These are phyloP conservation scores for Brasilioporus rufonigricans DNA, from an alignment of 768 basidiomycete genomes.

Conservation along the genomic window DNA sequence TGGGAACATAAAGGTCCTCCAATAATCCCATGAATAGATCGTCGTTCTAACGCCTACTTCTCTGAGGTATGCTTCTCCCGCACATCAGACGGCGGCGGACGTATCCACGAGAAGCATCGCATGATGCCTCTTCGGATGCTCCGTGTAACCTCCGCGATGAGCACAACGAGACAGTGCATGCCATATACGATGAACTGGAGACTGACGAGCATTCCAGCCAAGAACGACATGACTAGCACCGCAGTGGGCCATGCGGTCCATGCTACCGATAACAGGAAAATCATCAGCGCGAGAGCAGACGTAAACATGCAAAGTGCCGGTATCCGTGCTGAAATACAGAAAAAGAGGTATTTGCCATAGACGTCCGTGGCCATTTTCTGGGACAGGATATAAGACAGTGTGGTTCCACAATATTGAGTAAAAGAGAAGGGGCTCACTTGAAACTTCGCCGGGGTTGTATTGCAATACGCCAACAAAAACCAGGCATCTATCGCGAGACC, in stretches of 20 bases:
- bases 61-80: constrained; percentile 9
- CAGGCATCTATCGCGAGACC: constrained; percentile 64
- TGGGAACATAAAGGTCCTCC: not conserved
- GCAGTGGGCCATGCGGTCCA: constrained; percentile 63
- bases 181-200: constrained; percentile 69
- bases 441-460: constrained; percentile 50
- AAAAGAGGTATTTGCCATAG: constrained; percentile 63
- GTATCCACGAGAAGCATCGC: constrained; percentile 12
- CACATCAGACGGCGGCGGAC: constrained; percentile 6
- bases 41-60: not conserved
- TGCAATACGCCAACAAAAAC: constrained; percentile 63
- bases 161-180: constrained; percentile 25
- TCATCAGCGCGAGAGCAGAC: constrained; percentile 55
- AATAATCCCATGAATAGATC: not conserved
- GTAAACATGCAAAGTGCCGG: constrained; percentile 60
- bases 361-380: constrained; percentile 46
- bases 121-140: constrained; percentile 12
- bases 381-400: not conserved
- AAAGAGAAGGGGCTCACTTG: constrained; percentile 39
- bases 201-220: constrained; percentile 56
- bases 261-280: constrained; percentile 59
- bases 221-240: constrained; percentile 55
- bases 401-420: too few relatives aligned
- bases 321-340: constrained; percentile 61
- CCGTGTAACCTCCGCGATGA: constrained; percentile 7